Evolutionary conservation across 2,329 filamentous ascomycete genomes (phyloP), one percentile per base, ranked within the genome.

Genomic region (Ilyonectria sp.): DNA sequence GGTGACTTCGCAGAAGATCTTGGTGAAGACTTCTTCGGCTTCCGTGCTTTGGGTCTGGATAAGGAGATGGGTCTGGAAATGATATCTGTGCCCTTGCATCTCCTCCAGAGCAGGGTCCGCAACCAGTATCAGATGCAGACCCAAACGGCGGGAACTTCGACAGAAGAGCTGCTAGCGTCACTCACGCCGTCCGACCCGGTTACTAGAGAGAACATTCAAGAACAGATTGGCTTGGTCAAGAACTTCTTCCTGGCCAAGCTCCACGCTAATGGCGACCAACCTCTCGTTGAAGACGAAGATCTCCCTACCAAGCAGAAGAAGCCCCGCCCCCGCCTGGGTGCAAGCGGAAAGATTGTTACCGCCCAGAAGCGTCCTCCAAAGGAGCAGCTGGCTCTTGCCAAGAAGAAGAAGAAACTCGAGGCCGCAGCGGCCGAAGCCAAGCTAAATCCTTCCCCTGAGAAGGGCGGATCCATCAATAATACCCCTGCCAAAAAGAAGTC

Each of bases 1-100:
- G 96, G 96, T 69, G 96, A 99, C 80, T 99, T 99, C 79, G 96
- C 96, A 1, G 96, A 98, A 79, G 96, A 99, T 74, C 92, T 99
- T 13, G 95, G 95, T 68, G 96, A 99, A 84, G 96, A 99, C 82
- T 99, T 98, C 88, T 99, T 99, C 77, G 96, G 96, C 31, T 98
- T 99, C 88, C 95, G 94, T 78, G 95, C 97, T 67, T 89, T 99
- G 52, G 96, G 96, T 49, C 87, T 99, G 65, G 94, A 97, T 76
- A 92, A 91, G 74, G 96, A 99, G 79, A 92, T 98, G 78, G 95
- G 95, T 19, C 87, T 96, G 69, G 92, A 95, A 35, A 93, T 93
- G 72, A 89, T 98, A 68, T 95, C 93, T 60, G 96, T 99, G 40
- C 96, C 97, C 26, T 87, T 99, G 65, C 96, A 99, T 82, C 89